Percentiles rank a stretch among this genome's conserved stretches.
Evolutionary conservation across 1,139 yeast species (phyloP).

Genomic region (Zygosaccharomyces pseudobailii): DNA sequence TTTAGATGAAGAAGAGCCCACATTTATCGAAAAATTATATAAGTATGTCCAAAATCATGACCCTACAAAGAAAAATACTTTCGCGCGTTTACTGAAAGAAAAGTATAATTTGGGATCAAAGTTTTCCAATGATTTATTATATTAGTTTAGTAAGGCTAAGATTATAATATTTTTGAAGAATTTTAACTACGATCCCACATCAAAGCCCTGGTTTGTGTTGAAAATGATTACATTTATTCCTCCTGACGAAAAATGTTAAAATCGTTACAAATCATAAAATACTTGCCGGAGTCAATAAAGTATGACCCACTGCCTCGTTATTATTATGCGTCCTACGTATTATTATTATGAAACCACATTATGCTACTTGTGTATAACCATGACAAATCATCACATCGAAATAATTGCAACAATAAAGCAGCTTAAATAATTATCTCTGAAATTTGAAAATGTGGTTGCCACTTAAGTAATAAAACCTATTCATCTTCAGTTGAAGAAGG

Average conservation of each 20-base stretch:
- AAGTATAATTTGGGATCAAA: conserved; percentile 16
- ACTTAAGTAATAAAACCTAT: neutral
- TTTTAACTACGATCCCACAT: too few species aligned
- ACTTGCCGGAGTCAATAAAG: too few species aligned
- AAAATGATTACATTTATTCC: too few species aligned
- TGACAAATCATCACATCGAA: neutral
- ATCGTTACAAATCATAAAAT: too few species aligned
- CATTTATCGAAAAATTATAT: conserved; percentile 46
- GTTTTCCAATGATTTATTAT: conserved; percentile 17
- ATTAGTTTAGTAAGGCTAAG: conserved; percentile 2
- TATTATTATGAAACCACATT: too few species aligned
- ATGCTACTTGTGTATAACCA: too few species aligned
- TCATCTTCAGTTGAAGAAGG: conserved; percentile 12
- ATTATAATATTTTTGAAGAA: too few species aligned
- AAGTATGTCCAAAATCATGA: conserved; percentile 23
- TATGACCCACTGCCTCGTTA: too few species aligned
- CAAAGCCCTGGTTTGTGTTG: too few species aligned
- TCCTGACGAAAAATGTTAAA: too few species aligned
- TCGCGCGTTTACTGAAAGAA: conserved; percentile 16
- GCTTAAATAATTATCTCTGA: too few species aligned
- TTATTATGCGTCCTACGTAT: too few species aligned
- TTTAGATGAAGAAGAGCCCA: conserved; percentile 52
- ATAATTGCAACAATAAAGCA: neutral
- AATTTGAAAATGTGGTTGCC: neutral
- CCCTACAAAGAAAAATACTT: conserved; percentile 17